These are phyloP conservation scores for Calophaca sinica DNA, from an alignment of 306 rosid genomes.

Conservation along the genomic window DNA sequence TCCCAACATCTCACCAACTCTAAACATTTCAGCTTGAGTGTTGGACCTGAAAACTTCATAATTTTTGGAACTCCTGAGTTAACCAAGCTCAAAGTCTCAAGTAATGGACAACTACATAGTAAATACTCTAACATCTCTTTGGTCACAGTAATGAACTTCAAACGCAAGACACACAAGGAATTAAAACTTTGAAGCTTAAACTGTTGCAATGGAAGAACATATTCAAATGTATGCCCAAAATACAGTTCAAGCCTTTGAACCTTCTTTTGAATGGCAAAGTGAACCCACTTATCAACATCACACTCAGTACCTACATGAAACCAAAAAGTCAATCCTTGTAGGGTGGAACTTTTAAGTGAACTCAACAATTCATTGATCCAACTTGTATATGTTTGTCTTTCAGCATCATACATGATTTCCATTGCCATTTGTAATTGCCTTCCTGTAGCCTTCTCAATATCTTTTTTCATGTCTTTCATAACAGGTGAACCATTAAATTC, in stretches of 20 bases:
- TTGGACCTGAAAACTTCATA: conserved; percentile 40
- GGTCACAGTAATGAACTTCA: conserved; percentile 44
- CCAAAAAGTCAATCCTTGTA: conserved; percentile 50
- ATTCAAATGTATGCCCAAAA: conserved; percentile 43
- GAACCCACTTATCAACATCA: conserved; percentile 48
- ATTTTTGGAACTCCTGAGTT: conserved; percentile 41
- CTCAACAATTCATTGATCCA: conserved; percentile 49
- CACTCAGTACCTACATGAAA: conserved; percentile 40
- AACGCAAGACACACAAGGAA: conserved; percentile 41
- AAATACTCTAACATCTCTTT: conserved; percentile 45
- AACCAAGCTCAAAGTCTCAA: conserved; percentile 45
- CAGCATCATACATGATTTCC: conserved; percentile 53
- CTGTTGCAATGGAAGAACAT: conserved; percentile 50
- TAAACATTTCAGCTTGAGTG: conserved; percentile 39
- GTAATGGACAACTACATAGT: conserved; percentile 31
- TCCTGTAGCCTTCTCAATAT: conserved; percentile 21
- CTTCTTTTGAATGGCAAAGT: conserved; percentile 45
- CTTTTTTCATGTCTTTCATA: conserved; percentile 48
- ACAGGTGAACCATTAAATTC: conserved; percentile 47
- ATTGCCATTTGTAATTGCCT: conserved; percentile 48
- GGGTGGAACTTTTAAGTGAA: conserved; percentile 42
- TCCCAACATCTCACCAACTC: conserved; percentile 44
- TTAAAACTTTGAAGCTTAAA: conserved; percentile 31
- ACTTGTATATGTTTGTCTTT: conserved; percentile 47
- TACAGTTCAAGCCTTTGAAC: conserved; percentile 49